A percentile compares a stretch with the other conserved stretches of the same genome.
These are phyloP conservation scores for Clarireedia hainanense DNA, from an alignment of 2,329 filamentous ascomycete genomes.

Conservation along the genomic window DNA sequence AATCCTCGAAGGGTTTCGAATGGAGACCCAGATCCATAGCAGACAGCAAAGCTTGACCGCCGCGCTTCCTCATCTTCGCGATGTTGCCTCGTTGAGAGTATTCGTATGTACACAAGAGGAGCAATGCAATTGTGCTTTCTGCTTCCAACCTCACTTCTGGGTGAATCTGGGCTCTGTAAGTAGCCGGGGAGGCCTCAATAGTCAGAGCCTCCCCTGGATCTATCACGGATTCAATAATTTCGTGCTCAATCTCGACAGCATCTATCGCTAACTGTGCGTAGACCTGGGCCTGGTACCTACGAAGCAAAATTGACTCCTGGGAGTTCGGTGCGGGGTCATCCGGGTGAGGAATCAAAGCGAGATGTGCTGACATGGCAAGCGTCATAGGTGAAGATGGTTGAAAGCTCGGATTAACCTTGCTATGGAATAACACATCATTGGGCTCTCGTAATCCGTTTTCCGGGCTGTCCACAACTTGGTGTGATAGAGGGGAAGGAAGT, in stretches of 20 bases:
- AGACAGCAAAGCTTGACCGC: constrained; percentile 39
- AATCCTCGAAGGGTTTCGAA: constrained; percentile 31
- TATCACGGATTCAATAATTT: constrained; percentile 38
- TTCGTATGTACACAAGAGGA: constrained; percentile 43
- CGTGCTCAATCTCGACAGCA: constrained; percentile 40
- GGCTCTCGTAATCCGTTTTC: constrained; percentile 21
- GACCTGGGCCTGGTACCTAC: constrained; percentile 41
- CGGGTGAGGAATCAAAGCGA: constrained; percentile 40
- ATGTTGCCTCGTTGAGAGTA: constrained; percentile 46
- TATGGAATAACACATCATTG: constrained; percentile 28
- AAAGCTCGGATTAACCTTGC: constrained; percentile 29
- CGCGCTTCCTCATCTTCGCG: constrained; percentile 42
- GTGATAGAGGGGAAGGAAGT: constrained; percentile 34
- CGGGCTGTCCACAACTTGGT: constrained; percentile 20
- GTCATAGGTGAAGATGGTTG: constrained; percentile 37
- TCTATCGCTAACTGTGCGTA: constrained; percentile 41
- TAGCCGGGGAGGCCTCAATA: constrained; percentile 20
- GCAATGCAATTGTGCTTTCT: constrained; percentile 40
- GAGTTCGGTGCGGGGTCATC: constrained; percentile 24
- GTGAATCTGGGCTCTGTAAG: constrained; percentile 35
- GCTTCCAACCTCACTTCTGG: constrained; percentile 36
- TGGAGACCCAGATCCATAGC: constrained; percentile 41
- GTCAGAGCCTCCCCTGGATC: constrained; percentile 38
- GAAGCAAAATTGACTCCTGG: constrained; percentile 35
- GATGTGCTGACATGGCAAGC: constrained; percentile 40